Base-by-base conservation (phyloP, 164 flowering plant species). In the Vitis amurensis region DNA sequence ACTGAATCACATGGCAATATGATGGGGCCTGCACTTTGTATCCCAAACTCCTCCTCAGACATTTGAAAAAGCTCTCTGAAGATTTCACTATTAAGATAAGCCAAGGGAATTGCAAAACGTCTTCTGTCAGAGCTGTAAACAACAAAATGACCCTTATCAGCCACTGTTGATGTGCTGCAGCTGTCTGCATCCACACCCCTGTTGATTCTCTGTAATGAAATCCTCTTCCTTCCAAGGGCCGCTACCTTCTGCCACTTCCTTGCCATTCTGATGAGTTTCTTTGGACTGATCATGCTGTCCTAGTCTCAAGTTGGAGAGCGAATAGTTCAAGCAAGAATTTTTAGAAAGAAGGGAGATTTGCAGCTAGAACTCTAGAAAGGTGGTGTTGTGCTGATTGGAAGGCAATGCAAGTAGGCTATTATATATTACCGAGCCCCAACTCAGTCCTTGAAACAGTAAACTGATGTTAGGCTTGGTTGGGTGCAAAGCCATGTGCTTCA, bases 261-360 rank as follows among this genome's bases (percentile, higher is more conserved):
- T 49, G 64, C 64, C 48, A 61, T 61, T 13, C 5, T 10, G 16
- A 30, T 61, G 47, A 61, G 64, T 31, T 61, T 23, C 47, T 61
- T 61, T 11, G 15, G 11, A 3, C 64, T 61, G 37, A 73, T 17
- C 77, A 77, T 73, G 66, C 9, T 63, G 17, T 17, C 50, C 7
- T 37, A 37, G 44, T 37, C 4, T 37, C 7, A 6, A 37, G 44
- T 37, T 31, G 63, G 14, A 68, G 57, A 3, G 8, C 11, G 48
- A 37, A 37, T 6, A 37, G 1, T 37, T 37, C 7, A 37, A 37
- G 44, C 4, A 8, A n/a, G 51, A 52, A 53, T 23, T 37, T 9
- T 9, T 0, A 4, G 11, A 59, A 58, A 31, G 63, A 4, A 61
- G 13, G 15, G 19, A 29, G 27, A n/a, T 17, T 59, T 29, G 16